A percentile compares a stretch with the other conserved stretches of the same genome.
Evolutionary conservation across 176 grass and related monocot species (phyloP).

Genomic region (Eremochloa ophiuroides): DNA sequence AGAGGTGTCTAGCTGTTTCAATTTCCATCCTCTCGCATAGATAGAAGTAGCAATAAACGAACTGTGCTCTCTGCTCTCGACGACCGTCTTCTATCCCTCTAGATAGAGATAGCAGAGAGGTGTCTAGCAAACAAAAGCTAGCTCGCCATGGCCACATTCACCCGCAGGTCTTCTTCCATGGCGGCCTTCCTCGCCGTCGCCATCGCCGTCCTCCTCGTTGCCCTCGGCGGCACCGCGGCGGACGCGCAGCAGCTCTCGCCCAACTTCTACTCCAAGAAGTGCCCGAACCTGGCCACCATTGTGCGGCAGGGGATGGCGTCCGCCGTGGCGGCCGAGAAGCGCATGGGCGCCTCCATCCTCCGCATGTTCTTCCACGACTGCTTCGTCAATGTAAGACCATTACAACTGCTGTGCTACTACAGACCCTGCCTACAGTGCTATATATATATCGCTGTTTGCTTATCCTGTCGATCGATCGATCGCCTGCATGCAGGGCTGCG

Average conservation of each 20-base stretch:
- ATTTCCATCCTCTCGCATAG: no score
- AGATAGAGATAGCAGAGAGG: no score
- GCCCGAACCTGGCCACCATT: slow-evolving; percentile 55
- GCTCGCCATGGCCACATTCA: slow-evolving; percentile 47
- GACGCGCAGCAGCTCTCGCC: slow-evolving; percentile 49
- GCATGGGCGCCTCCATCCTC: slow-evolving; percentile 80
- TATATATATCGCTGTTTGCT: no score
- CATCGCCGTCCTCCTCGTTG: no score
- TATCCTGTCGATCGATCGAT: no score
- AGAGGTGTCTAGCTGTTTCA: no score
- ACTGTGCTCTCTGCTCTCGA: no score
- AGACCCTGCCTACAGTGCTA: no score
- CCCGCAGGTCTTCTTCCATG: neutral
- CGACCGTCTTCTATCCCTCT: no score
- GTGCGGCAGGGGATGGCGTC: slow-evolving; percentile 41
- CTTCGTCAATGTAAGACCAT: slow-evolving; percentile 87
- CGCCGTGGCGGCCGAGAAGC: slow-evolving; percentile 39
- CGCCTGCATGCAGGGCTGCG: slow-evolving; percentile 59
- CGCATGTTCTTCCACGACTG: slow-evolving; percentile 91
- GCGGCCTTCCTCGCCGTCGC: neutral
- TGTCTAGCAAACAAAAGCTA: no score
- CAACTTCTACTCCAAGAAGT: slow-evolving; percentile 54
- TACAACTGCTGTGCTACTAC: no score
- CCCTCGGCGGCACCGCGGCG: neutral
- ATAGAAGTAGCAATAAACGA: no score